These are phyloP conservation scores for Coniochaeta sp. DNA, from an alignment of 2,329 filamentous ascomycete genomes.

Conservation along the genomic window DNA sequence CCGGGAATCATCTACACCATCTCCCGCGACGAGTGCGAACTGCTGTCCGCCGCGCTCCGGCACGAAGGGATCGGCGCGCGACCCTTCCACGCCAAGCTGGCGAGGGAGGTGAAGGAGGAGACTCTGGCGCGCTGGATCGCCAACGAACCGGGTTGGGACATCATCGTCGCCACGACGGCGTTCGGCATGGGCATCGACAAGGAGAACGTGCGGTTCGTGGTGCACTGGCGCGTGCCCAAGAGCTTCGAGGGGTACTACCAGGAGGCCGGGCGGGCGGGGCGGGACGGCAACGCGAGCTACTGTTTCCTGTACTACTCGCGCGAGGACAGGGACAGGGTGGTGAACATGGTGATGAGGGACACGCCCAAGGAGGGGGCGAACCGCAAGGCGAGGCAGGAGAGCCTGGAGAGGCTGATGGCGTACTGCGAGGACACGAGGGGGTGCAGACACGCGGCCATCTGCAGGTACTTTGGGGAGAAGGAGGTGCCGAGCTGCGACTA, in stretches of 20 bases:
- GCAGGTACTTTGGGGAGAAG: slow-evolving; percentile 68
- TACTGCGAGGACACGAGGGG: slow-evolving; percentile 73
- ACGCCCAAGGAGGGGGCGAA: slow-evolving; percentile 33
- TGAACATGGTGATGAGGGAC: slow-evolving; percentile 45
- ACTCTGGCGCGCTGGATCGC: slow-evolving; percentile 65
- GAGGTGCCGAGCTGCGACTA: slow-evolving; percentile 56
- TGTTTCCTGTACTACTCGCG: slow-evolving; percentile 89
- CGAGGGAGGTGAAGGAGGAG: slow-evolving; percentile 61
- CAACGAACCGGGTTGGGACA: slow-evolving; percentile 70
- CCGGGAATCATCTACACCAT: slow-evolving; percentile 76
- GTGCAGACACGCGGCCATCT: slow-evolving; percentile 72
- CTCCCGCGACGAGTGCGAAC: slow-evolving; percentile 67
- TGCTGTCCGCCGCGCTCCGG: slow-evolving; percentile 57
- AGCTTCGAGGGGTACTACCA: slow-evolving; percentile 96
- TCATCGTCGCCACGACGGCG: slow-evolving; percentile 91
- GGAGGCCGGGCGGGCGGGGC: slow-evolving; percentile 84
- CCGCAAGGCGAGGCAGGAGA: slow-evolving; percentile 47
- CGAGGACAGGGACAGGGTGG: slow-evolving; percentile 74
- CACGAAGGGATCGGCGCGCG: slow-evolving; percentile 65
- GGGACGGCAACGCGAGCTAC: slow-evolving; percentile 78
- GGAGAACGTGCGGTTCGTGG: slow-evolving; percentile 86
- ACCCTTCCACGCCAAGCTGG: slow-evolving; percentile 64
- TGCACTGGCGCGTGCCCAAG: slow-evolving; percentile 90
- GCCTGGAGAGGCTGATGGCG: slow-evolving; percentile 59
- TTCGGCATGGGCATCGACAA: slow-evolving; percentile 99